Evolutionary conservation across 352 stramenopile genomes (phyloP).

Genomic region (Phytophthora pluvialis): DNA sequence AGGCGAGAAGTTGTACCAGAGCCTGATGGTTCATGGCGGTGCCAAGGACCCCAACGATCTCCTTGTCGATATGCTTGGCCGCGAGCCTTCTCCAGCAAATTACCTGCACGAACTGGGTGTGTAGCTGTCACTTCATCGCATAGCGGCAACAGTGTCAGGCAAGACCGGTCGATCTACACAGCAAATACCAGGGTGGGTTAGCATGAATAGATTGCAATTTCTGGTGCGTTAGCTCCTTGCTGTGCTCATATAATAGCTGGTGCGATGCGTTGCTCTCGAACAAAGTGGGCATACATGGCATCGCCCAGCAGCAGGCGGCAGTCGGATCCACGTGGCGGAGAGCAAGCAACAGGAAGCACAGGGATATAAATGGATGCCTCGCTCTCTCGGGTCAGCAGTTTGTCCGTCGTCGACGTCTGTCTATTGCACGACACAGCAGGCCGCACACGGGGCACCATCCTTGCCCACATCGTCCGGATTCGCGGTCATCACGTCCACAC

Average conservation of each 20-base stretch:
- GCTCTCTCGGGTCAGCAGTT: conserved; percentile 12
- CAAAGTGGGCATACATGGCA: conserved; percentile 16
- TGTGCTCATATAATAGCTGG: conserved; percentile 44
- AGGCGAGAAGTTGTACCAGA: conserved; percentile 66
- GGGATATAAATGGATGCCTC: conserved; percentile 30
- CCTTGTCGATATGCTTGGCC: conserved; percentile 71
- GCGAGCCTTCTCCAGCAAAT: conserved; percentile 55
- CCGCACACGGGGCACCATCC: conserved; percentile 51
- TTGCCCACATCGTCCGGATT: conserved; percentile 49
- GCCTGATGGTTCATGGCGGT: conserved; percentile 88
- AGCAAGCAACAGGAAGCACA: conserved; percentile 26
- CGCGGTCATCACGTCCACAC: conserved; percentile 20
- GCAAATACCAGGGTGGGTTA: conserved; percentile 23
- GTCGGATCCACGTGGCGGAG: conserved; percentile 2
- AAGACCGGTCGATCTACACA: conserved; percentile 4
- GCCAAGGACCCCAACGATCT: conserved; percentile 90
- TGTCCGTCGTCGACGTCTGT: conserved; percentile 21
- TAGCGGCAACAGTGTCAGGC: conserved; percentile 3
- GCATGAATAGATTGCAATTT: conserved; percentile 47
- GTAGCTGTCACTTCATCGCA: conserved; percentile 22
- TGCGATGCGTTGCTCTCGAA: conserved; percentile 24
- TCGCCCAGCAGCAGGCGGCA: conserved; percentile 6
- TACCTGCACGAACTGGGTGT: conserved; percentile 83
- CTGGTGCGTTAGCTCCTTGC: conserved; percentile 40
- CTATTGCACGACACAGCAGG: conserved; percentile 80